Base-by-base conservation (phyloP, 129 eudicot species). In the Calendula officinalis region DNA sequence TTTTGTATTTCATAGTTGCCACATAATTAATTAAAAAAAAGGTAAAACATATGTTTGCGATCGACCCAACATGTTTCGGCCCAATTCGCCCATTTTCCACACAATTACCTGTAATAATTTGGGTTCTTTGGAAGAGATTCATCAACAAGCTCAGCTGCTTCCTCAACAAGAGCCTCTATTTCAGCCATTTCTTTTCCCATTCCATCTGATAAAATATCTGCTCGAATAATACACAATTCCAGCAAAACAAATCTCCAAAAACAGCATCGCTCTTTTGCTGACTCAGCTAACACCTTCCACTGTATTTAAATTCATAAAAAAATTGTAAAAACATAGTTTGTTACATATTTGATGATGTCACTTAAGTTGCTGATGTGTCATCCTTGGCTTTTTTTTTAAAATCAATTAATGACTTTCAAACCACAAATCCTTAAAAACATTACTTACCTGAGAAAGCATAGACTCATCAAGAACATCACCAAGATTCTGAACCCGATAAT, bases 141-240 rank as follows among this genome's bases (percentile, higher is more conserved):
- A 59, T 81, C 92, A 49, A 92, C 95, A 55, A 92, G 96, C 75
- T 88, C 99, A 67, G 99, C 99, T 56, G 99, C 96, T 81, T 92
- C 99, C 77, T 92, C 95, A 71, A 92, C 68, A 62, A 82, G 75
- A 62, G 84, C 96, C 75, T 88, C 96, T 37, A 92, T 88, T 77
- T 92, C 96, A 9, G 98, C 98, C 69, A 71, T 83, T 67, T 85
- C 99, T 34, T 83, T 70, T 10, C 96, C 96, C 76, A 48, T 53
- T 65, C 56, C 88, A 60, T 85, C 92, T 27, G 61, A 68, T 27
- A 79, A 56, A 62, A 92, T 83, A 46, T 92, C 89, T 5, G 96
- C 96, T 61, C 70, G 75, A 57, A 85, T 42, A 41, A 92, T 75
- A 56, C 91, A 78, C 66, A 92, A 71, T 39, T 88, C 89, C 71